phyloP scores from a whole-genome alignment of 352 stramenopile species.

The Blastocystis sp. region DNA sequence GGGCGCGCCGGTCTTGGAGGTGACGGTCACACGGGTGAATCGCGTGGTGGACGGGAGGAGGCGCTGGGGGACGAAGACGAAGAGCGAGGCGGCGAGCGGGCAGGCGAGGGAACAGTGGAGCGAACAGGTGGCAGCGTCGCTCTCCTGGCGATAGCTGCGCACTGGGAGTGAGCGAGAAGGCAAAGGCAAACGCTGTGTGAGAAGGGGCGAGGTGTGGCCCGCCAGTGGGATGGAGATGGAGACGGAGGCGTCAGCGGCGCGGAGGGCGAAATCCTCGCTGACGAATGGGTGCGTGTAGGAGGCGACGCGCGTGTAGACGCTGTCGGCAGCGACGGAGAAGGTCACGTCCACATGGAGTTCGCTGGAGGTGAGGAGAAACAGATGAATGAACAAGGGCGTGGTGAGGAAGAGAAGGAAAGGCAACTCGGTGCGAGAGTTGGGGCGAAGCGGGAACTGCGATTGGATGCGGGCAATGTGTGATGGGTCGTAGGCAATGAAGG shows the following conservation, averaged over 20 bases:
- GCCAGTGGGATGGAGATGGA: neutral
- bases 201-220: neutral
- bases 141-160: neutral
- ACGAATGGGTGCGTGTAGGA: slow-evolving; percentile 13
- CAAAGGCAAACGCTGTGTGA: neutral
- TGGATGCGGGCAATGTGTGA: neutral
- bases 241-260: neutral
- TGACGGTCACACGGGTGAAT: neutral
- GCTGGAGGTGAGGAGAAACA: neutral
- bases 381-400: no score
- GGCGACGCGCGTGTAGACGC: neutral
- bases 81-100: neutral
- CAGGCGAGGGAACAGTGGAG: neutral
- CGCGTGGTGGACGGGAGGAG: neutral
- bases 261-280: neutral
- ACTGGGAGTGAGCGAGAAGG: neutral
- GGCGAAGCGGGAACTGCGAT: neutral
- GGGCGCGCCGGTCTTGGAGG: neutral
- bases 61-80: neutral
- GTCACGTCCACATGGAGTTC: neutral
- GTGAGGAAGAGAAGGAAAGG: neutral
- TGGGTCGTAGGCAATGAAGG: neutral
- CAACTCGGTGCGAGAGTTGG: neutral
- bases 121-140: neutral
- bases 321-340: neutral